Base-by-base conservation (phyloP, 345 rosid species). In the Theobroma cacao region DNA sequence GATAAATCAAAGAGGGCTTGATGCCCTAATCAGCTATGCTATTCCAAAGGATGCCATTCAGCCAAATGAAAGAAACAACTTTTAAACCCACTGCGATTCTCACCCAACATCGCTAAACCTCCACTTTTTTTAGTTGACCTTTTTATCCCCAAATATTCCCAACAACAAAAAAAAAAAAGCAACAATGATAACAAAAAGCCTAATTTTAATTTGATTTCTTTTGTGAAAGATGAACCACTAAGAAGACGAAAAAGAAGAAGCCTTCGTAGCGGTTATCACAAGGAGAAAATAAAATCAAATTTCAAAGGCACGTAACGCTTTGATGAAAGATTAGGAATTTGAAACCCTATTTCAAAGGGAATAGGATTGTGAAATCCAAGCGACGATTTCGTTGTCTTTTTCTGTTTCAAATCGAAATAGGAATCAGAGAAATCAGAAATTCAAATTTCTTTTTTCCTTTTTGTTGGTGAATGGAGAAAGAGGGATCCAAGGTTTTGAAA, bases 41-140 rank as follows among this genome's bases (percentile, higher is more conserved):
- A 87, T 86, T 95, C 89, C 90, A 94, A 58, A 64, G 97, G 98
- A 85, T 93, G 98, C 98, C 99, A 95, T 83, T 95, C 94, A 77
- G 96, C 93, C 81, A 92, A 84, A 84, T 91, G 98, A 84, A 83
- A 82, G 86, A 79, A 80, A 85, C 87, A 86, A 56, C 74, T 84
- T 73, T 82, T 80, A 80, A 80, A 84, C 59, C 86, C 85, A 75
- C 77, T 79, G 70, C 80, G 79, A 77, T 69, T 77, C 66, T 74
- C 86, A 66, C 81, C 74, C 85, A 83, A 80, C 99, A 94, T 95
- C 47, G 79, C 90, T 86, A 76, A 47, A 82, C 43, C 87, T 82
- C 88, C 89, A 85, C 82, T 43, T 31, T 45, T 28, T 48, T 30
- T 18, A 17, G 26, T 70, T 48, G 60, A 48, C 60, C 59, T 18